Evolutionary conservation across 192 early-diverging fungal genomes (phyloP).

Genomic region (Anaeromyces robustus): DNA sequence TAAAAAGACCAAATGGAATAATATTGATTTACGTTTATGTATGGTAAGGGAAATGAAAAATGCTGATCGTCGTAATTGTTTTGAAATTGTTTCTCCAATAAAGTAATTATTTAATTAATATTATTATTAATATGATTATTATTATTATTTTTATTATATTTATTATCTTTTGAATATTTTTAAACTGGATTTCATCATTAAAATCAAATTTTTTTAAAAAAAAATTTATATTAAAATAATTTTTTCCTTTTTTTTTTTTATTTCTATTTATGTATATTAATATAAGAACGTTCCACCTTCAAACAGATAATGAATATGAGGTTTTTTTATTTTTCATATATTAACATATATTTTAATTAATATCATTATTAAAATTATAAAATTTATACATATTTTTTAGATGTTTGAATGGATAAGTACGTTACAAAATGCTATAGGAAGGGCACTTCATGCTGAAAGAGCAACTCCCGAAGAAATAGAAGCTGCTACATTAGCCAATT

Average conservation of each 20-base stretch:
- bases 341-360: too few species aligned
- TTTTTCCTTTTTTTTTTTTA: background rate
- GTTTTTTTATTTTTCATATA: too few species aligned
- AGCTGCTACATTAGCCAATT: conserved; percentile 3
- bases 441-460: conserved; percentile 5
- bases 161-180: too few species aligned
- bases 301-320: conserved; percentile 54
- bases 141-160: too few species aligned
- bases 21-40: conserved; percentile 55
- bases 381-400: background rate
- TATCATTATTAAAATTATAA: too few species aligned
- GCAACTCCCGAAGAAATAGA: background rate
- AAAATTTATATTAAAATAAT: too few species aligned
- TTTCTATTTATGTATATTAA: too few species aligned
- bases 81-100: conserved; percentile 70
- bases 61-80: conserved; percentile 57
- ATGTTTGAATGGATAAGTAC: conserved; percentile 63
- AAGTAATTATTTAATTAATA: conserved; percentile 16
- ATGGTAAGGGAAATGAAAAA: conserved; percentile 44
- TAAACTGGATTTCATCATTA: too few species aligned
- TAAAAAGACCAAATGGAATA: background rate
- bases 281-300: conserved; percentile 48
- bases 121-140: background rate
- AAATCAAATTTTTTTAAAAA: too few species aligned
- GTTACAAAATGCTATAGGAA: conserved; percentile 36